Percentiles rank a stretch among this genome's conserved stretches.
Evolutionary conservation across 805 yeast genomes (phyloP).

Genomic region (Myxozyma mucilagina): DNA sequence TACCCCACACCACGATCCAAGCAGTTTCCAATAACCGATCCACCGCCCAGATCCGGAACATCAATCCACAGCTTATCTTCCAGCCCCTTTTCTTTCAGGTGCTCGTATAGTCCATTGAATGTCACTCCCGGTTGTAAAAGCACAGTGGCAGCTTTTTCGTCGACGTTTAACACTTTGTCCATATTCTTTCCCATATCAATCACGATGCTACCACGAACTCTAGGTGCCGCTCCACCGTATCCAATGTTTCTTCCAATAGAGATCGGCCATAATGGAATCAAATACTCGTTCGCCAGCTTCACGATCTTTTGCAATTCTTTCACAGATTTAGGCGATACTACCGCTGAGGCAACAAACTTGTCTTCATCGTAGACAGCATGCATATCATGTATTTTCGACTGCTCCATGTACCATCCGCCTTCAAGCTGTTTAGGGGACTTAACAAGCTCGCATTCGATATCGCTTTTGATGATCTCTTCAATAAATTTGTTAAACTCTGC

Average conservation of each 20-base stretch:
- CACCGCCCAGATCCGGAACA: constrained; percentile 12
- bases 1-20: constrained; percentile 11
- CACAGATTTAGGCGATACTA: constrained; percentile 4
- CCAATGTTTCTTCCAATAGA: constrained; percentile 12
- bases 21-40: constrained; percentile 6
- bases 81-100: not conserved
- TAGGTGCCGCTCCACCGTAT: constrained; percentile 16
- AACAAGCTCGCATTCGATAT: not conserved
- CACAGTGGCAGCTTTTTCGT: not conserved
- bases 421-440: not conserved
- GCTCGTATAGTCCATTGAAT: not conserved
- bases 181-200: constrained; percentile 7
- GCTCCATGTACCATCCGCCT: constrained; percentile 10
- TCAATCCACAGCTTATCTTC: constrained; percentile 14
- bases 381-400: constrained; percentile 11
- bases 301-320: constrained; percentile 9
- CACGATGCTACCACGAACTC: constrained; percentile 11
- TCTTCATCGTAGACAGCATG: constrained; percentile 6
- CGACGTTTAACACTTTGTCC: constrained; percentile 4
- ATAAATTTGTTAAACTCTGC: not conserved
- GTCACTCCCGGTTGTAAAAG: constrained; percentile 10
- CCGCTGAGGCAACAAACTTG: constrained; percentile 9
- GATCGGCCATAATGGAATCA: constrained; percentile 10
- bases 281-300: not conserved
- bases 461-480: not conserved